Base-by-base conservation (phyloP, 805 yeast genomes). In the Candida sphagnicola region DNA sequence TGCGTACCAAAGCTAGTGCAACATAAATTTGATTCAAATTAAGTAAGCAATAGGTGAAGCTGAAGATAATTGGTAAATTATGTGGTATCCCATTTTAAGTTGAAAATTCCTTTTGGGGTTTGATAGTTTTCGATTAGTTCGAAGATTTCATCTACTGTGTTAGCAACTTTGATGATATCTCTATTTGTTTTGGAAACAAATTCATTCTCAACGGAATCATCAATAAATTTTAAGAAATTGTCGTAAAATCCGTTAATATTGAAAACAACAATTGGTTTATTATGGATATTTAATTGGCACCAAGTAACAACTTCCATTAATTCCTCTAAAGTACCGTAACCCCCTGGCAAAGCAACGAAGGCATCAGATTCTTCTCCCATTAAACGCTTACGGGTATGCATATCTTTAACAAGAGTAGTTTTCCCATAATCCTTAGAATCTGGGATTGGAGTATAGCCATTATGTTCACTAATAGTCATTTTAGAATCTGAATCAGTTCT, bases 291-390 rank as follows among this genome's bases (percentile, higher is more conserved):
- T 51, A 88, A 71, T 67, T 88, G 96, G 35, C 80, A 78, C 96
- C 96, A 88, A 3, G 96, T 88, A 42, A 84, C 83, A 39, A 86
- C 83, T 66, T 88, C 96, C 82, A 87, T 80, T 45, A 88, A 70
- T 63, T 88, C 96, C 61, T 88, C 96, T 55, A 86, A 63, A 5
- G 95, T 87, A 36, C 96, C 96, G 57, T 80, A 87, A 2, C 96
- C 96, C 45, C 96, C 96, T 11, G 96, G 95, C 65, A 88, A 72
- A 0, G 95, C 95, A 32, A 88, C 77, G 60, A 88, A 88, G 0
- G 91, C 95, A 48, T 79, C 79, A n/a, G 91, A 82, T 58, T 84
- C 90, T 53, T 76, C 73, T 19, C 89, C 95, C 96, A 88, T 88
- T 69, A 84, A 51, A 57, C 80, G 74, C 69, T 88, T 88, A 57